phyloP scores from a whole-genome alignment of 2,329 filamentous ascomycete species.

The Talaromyces sp. region DNA sequence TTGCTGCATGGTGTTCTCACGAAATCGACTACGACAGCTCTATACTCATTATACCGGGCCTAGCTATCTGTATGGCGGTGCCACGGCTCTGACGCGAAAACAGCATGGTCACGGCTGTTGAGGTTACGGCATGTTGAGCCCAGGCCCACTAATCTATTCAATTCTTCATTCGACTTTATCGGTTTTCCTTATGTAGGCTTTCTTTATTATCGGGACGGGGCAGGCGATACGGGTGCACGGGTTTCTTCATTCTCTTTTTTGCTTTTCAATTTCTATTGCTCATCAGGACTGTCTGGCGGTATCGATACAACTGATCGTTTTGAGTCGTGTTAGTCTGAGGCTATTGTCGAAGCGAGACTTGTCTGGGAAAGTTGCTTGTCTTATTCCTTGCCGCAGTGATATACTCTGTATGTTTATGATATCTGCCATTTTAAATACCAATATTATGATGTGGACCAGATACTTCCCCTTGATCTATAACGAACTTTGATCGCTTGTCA shows the following conservation, averaged over 20 bases:
- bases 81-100: neutral
- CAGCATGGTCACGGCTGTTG: neutral
- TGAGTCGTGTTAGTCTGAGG: neutral
- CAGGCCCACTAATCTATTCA: neutral
- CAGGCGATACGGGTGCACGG: slow-evolving; percentile 17
- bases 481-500: neutral
- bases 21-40: neutral
- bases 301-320: slow-evolving; percentile 5
- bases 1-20: neutral
- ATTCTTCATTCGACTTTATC: neutral
- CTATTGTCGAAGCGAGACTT: neutral
- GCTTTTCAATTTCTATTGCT: neutral
- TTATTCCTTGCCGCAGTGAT: neutral
- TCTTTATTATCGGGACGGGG: slow-evolving; percentile 8
- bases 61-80: neutral
- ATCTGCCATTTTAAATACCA: neutral
- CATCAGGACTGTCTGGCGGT: neutral
- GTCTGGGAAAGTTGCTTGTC: neutral
- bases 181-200: neutral
- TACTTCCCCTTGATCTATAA: neutral
- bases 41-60: neutral
- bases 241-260: neutral
- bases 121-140: neutral
- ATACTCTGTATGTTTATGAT: slow-evolving; percentile 3
- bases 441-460: neutral